Evolutionary conservation across 805 yeast genomes (phyloP).

Genomic region (Nakazawaea peltata): DNA sequence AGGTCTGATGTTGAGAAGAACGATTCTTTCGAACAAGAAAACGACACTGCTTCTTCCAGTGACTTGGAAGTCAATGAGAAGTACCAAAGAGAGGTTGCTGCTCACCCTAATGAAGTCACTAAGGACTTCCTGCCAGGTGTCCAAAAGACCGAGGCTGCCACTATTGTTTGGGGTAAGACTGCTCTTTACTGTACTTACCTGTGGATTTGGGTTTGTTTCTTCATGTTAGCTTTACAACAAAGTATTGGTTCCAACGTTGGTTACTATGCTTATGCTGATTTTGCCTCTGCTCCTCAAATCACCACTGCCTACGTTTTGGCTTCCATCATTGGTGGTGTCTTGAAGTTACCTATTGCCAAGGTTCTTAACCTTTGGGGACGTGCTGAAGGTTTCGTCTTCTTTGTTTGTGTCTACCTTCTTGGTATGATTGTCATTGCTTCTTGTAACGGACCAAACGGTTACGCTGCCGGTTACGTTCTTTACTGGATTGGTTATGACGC

Average conservation of each 20-base stretch:
- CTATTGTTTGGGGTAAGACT: constrained; percentile 22
- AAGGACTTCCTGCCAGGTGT: constrained; percentile 20
- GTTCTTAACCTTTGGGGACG: constrained; percentile 21
- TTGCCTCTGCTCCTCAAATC: constrained; percentile 21
- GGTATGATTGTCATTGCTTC: constrained; percentile 22
- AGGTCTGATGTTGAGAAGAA: not conserved
- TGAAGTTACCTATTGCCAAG: constrained; percentile 22
- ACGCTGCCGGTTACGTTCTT: constrained; percentile 23
- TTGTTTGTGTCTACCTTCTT: constrained; percentile 15
- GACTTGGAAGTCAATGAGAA: not conserved
- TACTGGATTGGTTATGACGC: constrained; percentile 22
- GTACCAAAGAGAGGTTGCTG: not conserved
- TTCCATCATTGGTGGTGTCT: constrained; percentile 24
- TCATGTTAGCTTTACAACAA: constrained; percentile 24
- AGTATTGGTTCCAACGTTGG: constrained; percentile 17
- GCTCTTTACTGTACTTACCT: constrained; percentile 20
- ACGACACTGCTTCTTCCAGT: not conserved
- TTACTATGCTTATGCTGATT: constrained; percentile 17
- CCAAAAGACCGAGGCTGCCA: constrained; percentile 21
- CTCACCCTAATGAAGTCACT: constrained; percentile 13
- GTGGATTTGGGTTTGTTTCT: constrained; percentile 27
- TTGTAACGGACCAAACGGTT: constrained; percentile 18
- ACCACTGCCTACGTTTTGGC: constrained; percentile 22
- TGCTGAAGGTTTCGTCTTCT: constrained; percentile 20
- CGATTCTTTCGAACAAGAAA: not conserved